These are phyloP conservation scores for Nemania diffusa DNA, from an alignment of 2,329 filamentous ascomycete species.

Conservation along the genomic window DNA sequence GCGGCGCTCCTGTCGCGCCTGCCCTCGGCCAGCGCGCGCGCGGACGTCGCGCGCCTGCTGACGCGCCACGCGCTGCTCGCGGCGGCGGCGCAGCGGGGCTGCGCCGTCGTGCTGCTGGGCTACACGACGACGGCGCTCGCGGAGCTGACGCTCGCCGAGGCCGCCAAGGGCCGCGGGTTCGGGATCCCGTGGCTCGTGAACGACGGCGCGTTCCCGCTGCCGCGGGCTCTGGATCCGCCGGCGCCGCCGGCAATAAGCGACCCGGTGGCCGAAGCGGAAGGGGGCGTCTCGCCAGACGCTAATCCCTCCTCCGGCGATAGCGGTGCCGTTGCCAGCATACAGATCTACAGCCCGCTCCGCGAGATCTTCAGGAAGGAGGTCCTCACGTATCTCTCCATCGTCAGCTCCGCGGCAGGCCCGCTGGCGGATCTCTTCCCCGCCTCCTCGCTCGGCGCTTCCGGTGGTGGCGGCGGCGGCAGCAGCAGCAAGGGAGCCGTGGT, in stretches of 20 bases:
- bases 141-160: conserved; percentile 84
- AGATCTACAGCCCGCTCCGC: conserved; percentile 81
- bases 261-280: no score
- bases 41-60: conserved; percentile 78
- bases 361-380: conserved; percentile 89
- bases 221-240: conserved; percentile 15
- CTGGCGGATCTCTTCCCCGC: conserved; percentile 20
- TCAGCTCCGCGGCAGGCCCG: conserved; percentile 23
- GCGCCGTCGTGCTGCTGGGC: conserved; percentile 80
- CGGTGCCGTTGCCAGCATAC: conserved; percentile 43
- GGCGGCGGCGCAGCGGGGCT: conserved; percentile 68
- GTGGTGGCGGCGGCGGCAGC: not conserved
- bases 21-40: conserved; percentile 77
- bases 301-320: not conserved
- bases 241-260: no score
- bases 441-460: no score
- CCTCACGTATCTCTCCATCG: conserved; percentile 70
- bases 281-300: no score
- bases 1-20: conserved; percentile 67
- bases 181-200: conserved; percentile 83
- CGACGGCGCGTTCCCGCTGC: conserved; percentile 69
- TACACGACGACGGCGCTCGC: conserved; percentile 90
- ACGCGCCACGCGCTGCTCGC: conserved; percentile 76
- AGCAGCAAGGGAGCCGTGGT: conserved; percentile 55
- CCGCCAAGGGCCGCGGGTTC: conserved; percentile 89